These are phyloP conservation scores for Pichia nakasei DNA, from an alignment of 805 yeast genomes.

Conservation along the genomic window DNA sequence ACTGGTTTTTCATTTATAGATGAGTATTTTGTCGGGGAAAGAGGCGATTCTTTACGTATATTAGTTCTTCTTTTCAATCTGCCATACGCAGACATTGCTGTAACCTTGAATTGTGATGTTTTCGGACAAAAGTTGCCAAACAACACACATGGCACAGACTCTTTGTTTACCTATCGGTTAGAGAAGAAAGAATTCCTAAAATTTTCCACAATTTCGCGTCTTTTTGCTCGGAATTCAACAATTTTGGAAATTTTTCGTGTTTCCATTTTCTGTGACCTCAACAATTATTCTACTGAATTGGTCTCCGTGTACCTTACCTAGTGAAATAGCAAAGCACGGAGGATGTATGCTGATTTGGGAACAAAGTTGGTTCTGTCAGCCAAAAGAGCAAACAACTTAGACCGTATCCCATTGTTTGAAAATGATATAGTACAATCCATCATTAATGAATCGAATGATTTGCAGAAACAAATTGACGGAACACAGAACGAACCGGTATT, in stretches of 20 bases:
- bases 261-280: background rate
- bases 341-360: constrained; percentile 86
- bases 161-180: too few relatives aligned
- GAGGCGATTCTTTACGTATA: too few relatives aligned
- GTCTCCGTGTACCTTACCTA: too few relatives aligned
- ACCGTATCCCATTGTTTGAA: constrained; percentile 59
- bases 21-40: constrained; percentile 4
- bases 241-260: too few relatives aligned
- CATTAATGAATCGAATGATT: constrained; percentile 59
- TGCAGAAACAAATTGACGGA: constrained; percentile 46
- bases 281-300: too few relatives aligned
- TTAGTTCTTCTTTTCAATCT: background rate
- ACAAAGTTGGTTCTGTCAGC: constrained; percentile 81
- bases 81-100: constrained; percentile 4
- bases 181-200: too few relatives aligned
- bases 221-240: too few relatives aligned
- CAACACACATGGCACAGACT: too few relatives aligned
- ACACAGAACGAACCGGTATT: constrained; percentile 11
- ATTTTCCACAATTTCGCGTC: too few relatives aligned
- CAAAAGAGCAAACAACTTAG: constrained; percentile 61
- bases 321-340: too few relatives aligned
- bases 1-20: background rate
- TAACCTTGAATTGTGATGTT: too few relatives aligned
- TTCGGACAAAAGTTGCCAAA: too few relatives aligned
- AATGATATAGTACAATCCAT: constrained; percentile 63